Evolutionary conservation across 2,329 filamentous ascomycete species (phyloP), one percentile per base, ranked within the genome.

Genomic region (Aspergillus versicolor): DNA sequence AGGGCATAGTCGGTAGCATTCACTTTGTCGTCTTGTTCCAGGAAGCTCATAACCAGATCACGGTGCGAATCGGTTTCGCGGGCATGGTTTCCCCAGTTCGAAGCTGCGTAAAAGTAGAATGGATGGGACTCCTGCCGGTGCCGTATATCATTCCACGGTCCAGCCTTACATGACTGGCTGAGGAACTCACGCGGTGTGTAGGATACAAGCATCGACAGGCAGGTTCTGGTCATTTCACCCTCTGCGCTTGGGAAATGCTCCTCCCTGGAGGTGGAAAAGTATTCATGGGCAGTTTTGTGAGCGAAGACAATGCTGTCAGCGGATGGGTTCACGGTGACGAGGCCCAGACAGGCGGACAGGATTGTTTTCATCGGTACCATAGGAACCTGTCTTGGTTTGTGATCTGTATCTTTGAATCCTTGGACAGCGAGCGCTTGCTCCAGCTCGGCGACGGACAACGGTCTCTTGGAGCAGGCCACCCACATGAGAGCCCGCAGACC

Each of bases 121-220:
- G 34, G 34, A 37, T 37, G 34, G 34, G 34, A 34, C 9, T 34
- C 11, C 13, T 15, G 32, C 32, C 7, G 13, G 7, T 34, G 32
- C 32, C 9, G 4, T 8, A 34, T 13, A 34, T 34, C 32, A 12
- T 8, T 11, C 13, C 32, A 13, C 13, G 13, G 13, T 34, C 9
- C 32, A 37, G 27, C 3, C 8, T 4, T 11, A 0, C 3, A 11
- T 30, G 27, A 11, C 9, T 11, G 9, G 27, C 27, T 30, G 3
- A 30, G 27, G 1, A 30, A 30, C 4, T 8, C 27, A 30, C 8
- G 9, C 0, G 27, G 27, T 9, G 27, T 30, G 4, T 30, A 30
- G 0, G 9, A 9, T 1, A 30, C 0, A 30, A 30, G 27, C 27
- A 30, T 30, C 1, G 3, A 11, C 11, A 9, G 3, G 4, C 9